These are phyloP conservation scores for Podospora didyma DNA, from an alignment of 495 filamentous ascomycete genomes.

Conservation along the genomic window DNA sequence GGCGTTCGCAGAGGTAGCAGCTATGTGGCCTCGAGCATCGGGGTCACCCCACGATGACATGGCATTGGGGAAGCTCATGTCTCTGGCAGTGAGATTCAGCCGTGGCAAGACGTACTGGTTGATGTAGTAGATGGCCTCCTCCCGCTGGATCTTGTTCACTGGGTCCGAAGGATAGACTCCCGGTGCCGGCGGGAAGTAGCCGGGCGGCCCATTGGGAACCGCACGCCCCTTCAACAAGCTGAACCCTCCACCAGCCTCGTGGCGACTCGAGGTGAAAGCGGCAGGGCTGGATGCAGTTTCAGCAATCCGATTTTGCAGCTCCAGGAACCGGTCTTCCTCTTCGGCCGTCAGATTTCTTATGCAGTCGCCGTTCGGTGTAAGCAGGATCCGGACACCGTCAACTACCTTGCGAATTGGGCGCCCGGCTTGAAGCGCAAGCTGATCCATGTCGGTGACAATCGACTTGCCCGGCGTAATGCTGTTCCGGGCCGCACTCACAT, in stretches of 20 bases:
- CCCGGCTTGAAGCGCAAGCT: conserved; percentile 43
- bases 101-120: conserved; percentile 61
- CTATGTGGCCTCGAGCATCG: conserved; percentile 6
- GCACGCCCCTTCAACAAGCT: conserved; percentile 52
- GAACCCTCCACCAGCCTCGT: conserved; percentile 45
- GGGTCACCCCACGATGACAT: conserved; percentile 21
- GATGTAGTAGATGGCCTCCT: conserved; percentile 61
- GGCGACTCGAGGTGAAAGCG: conserved; percentile 44
- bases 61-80: conserved; percentile 30
- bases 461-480: conserved; percentile 36
- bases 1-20: conserved; percentile 22
- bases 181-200: conserved; percentile 44
- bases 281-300: conserved; percentile 38
- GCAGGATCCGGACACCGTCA: conserved; percentile 53
- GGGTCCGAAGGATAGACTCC: conserved; percentile 44
- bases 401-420: conserved; percentile 46
- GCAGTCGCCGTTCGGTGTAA: conserved; percentile 76
- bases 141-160: conserved; percentile 54
- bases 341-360: conserved; percentile 70
- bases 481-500: conserved; percentile 12
- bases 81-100: conserved; percentile 39
- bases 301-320: conserved; percentile 61
- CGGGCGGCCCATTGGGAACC: conserved; percentile 51
- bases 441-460: conserved; percentile 50
- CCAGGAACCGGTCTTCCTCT: conserved; percentile 73